Evolutionary conservation across 257 asterid genomes (phyloP).

Genomic region (Gentiana macrophylla): DNA sequence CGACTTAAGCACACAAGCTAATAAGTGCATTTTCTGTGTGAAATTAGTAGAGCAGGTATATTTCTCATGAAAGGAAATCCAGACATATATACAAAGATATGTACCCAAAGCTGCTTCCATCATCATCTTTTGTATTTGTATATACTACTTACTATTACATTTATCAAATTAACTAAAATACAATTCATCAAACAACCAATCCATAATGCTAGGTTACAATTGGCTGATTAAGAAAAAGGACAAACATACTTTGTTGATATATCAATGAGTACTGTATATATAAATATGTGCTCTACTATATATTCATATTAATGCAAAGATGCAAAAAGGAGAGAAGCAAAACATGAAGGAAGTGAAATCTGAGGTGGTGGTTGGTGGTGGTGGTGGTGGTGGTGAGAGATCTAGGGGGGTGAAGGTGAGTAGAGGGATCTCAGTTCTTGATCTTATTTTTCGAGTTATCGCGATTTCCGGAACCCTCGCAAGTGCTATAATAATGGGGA

Average conservation of each 20-base stretch:
- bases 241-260: background rate
- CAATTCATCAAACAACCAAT: conserved; percentile 3
- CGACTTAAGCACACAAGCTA: conserved; percentile 5
- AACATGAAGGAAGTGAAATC: conserved; percentile 33
- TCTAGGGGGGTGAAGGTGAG: conserved; percentile 13
- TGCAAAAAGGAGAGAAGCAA: background rate
- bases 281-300: background rate
- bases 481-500: conserved; percentile 70
- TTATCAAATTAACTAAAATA: background rate
- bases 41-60: conserved; percentile 10
- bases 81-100: background rate
- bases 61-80: background rate
- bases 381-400: conserved; percentile 1
- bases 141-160: background rate
- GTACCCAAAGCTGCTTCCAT: background rate
- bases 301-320: background rate
- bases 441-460: conserved; percentile 42
- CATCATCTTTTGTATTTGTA: background rate
- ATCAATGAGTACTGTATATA: background rate
- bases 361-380: conserved; percentile 2
- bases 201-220: conserved; percentile 9
- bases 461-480: conserved; percentile 58
- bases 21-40: background rate
- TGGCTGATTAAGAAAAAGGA: background rate
- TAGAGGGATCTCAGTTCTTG: conserved; percentile 45